These are phyloP conservation scores for Zygosaccharomyces sapae DNA, from an alignment of 1,139 yeast species.

Conservation along the genomic window DNA sequence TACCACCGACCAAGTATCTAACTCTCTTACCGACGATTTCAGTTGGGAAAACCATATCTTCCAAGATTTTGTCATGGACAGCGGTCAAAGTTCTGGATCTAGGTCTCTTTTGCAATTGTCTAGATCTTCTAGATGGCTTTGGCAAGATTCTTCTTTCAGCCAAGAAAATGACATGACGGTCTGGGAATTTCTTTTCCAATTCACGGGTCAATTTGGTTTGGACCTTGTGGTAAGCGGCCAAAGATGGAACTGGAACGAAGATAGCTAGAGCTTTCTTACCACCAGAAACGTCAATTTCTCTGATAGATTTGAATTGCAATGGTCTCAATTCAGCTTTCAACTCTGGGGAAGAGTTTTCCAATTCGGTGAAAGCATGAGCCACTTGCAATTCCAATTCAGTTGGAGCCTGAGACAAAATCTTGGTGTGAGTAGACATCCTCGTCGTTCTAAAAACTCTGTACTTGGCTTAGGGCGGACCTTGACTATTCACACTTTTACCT, in stretches of 20 bases:
- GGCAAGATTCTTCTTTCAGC: slow-evolving; percentile 99
- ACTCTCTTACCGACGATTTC: slow-evolving; percentile 99
- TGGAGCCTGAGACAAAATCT: slow-evolving; percentile 90
- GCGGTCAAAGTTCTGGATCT: slow-evolving; percentile 99
- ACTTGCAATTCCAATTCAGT: slow-evolving; percentile 98
- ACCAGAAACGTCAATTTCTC: slow-evolving; percentile 96
- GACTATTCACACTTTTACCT: slow-evolving; percentile 6
- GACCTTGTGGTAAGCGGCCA: slow-evolving; percentile 92
- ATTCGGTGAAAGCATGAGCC: slow-evolving; percentile 97
- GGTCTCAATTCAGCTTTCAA: slow-evolving; percentile 98
- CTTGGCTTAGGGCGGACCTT: slow-evolving; percentile 18
- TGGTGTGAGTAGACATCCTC: slow-evolving; percentile 91
- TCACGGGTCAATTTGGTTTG: slow-evolving; percentile 98
- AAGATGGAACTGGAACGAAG: slow-evolving; percentile 96
- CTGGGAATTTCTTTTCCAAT: slow-evolving; percentile 99
- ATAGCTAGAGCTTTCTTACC: slow-evolving; percentile 98
- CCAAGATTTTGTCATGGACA: slow-evolving; percentile 97
- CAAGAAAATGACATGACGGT: slow-evolving; percentile 98
- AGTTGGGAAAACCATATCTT: slow-evolving; percentile 99
- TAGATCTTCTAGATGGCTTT: slow-evolving; percentile 86
- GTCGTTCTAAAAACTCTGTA: slow-evolving; percentile 19
- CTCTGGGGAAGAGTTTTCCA: slow-evolving; percentile 91
- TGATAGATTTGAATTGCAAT: slow-evolving; percentile 96
- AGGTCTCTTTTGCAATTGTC: slow-evolving; percentile 98
- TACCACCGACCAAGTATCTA: slow-evolving; percentile 98